Evolutionary conservation across 78 protist species (phyloP).

Genomic region (Thecamonas trahens): DNA sequence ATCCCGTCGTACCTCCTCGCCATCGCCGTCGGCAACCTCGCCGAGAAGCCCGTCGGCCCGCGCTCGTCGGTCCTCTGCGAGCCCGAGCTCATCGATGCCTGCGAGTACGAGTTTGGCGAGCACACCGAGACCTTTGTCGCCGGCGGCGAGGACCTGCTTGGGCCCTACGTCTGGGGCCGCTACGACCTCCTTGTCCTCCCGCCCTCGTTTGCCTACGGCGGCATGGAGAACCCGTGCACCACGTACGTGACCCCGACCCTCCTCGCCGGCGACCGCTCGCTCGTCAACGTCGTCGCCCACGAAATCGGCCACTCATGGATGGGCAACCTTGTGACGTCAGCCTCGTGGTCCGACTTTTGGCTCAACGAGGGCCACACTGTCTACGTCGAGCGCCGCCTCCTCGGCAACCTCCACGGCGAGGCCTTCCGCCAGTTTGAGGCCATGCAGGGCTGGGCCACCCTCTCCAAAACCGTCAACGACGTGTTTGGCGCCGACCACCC

Average conservation of each 20-base stretch:
- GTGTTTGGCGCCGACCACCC: slow-evolving; percentile 17
- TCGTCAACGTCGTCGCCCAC: slow-evolving; percentile 73
- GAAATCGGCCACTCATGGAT: slow-evolving; percentile 57
- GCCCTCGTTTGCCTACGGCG: slow-evolving; percentile 75
- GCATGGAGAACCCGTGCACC: slow-evolving; percentile 72
- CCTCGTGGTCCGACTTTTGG: slow-evolving; percentile 46
- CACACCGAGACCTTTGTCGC: slow-evolving; percentile 50
- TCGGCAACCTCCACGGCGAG: slow-evolving; percentile 38
- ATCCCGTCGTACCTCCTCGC: slow-evolving; percentile 70
- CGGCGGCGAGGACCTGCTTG: slow-evolving; percentile 17
- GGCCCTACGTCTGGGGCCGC: slow-evolving; percentile 70
- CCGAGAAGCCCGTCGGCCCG: slow-evolving; percentile 44
- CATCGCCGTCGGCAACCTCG: slow-evolving; percentile 41
- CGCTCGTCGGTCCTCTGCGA: slow-evolving; percentile 63
- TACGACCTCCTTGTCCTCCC: slow-evolving; percentile 75
- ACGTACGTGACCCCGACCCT: slow-evolving; percentile 77
- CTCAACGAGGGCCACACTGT: slow-evolving; percentile 41
- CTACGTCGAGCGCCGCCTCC: slow-evolving; percentile 59
- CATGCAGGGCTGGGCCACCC: slow-evolving; percentile 33
- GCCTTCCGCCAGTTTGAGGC: slow-evolving; percentile 42
- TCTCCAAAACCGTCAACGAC: slow-evolving; percentile 38
- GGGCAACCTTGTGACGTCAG: slow-evolving; percentile 69
- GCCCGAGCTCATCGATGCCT: slow-evolving; percentile 50
- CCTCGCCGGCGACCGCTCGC: slow-evolving; percentile 68
- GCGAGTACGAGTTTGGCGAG: slow-evolving; percentile 67